Evolutionary conservation across 768 basidiomycete genomes (phyloP), one percentile per base, ranked within the genome.

Genomic region (Galerina marginata): DNA sequence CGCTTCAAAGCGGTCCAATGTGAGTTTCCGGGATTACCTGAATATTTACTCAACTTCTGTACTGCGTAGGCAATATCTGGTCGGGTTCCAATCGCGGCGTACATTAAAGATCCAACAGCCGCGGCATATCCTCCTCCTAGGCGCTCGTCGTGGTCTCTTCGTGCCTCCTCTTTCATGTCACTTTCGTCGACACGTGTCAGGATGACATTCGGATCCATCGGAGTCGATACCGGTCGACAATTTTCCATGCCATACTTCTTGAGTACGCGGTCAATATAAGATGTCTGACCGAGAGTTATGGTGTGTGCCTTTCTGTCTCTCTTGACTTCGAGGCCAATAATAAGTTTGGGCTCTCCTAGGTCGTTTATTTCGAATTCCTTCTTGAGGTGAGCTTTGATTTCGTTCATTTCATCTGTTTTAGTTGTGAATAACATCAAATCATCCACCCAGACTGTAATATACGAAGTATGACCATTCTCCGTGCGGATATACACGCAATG

Each of bases 1-100:
- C 71, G 72, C 54, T 78, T 78, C 9, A 75, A 69, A 3, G 77
- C 77, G 0, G 64, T 60, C 72, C 77, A 81, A 59, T 84, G 81
- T 1, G 57, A 54, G 1, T 42, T 38, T 6, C 63, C 65, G 0
- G 78, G 79, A 55, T 77, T 75, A 1, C 57, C 42, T 9, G 67
- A 62, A 65, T 44, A 44, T 15, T 44, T 15, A 2, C n/a, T 20
- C 2, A 44, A 15, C 14, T 44, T 44, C n/a, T 15, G 6, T 6
- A 15, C 14, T 7, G 43, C 6, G 14, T 44, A 44, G 43, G 43
- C 43, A 15, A 44, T 44, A 44, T 15, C 43, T 2, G 79, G 79
- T 2, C 74, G 69, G 0, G 75, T 76, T 4, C 65, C 67, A 1
- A 74, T 54, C 0, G 43, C 43, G 6, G 20, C 15, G 14, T 44